phyloP scores from a whole-genome alignment of 2,329 filamentous ascomycete species.

The Fusarium nanum region DNA sequence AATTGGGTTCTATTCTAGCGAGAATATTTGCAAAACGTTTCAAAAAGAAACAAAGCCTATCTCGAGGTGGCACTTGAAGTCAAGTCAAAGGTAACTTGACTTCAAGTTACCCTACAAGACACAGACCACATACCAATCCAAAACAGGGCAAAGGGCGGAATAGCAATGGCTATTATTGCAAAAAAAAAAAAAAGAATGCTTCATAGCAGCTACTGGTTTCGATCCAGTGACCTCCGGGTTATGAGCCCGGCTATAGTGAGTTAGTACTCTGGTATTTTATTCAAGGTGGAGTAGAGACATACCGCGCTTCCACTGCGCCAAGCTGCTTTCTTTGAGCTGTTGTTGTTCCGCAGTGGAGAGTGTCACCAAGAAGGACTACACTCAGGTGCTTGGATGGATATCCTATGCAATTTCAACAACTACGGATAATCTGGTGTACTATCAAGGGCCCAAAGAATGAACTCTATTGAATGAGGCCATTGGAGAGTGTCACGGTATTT shows the following conservation, averaged over 20 bases:
- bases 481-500: too few species aligned
- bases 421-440: neutral
- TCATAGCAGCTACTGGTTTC: neutral
- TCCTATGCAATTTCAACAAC: neutral
- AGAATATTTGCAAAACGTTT: neutral
- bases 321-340: neutral
- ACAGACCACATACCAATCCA: neutral
- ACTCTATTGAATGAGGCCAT: neutral
- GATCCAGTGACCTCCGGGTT: neutral
- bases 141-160: neutral
- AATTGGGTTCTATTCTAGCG: neutral
- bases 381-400: neutral
- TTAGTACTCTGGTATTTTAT: neutral
- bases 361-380: neutral
- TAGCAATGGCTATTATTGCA: neutral
- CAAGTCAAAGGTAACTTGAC: too few species aligned
- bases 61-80: neutral
- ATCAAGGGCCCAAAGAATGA: neutral
- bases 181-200: neutral
- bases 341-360: neutral
- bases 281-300: neutral
- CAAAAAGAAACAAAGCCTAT: neutral
- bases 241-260: neutral
- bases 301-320: neutral
- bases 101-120: neutral